Evolutionary conservation across 805 yeast genomes (phyloP), one percentile per base, ranked within the genome.

Genomic region (Metschnikowia similis): DNA sequence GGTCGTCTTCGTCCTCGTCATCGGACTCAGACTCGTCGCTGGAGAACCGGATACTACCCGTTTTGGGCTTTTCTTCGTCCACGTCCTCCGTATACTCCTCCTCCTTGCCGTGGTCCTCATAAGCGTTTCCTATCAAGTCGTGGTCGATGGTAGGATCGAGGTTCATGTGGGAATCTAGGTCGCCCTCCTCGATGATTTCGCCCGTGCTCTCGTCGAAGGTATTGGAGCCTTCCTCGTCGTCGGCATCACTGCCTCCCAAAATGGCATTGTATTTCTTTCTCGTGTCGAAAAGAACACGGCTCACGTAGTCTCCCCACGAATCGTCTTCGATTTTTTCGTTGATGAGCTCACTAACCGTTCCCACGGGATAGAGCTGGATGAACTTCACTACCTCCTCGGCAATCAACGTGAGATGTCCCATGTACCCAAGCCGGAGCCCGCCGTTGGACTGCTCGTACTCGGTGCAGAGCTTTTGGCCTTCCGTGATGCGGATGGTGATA

Each of bases 241-340:
- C 82, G 21, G 74, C 80, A 29, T 56, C 60, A 28, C 60, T 55
- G n/a, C 92, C 95, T 17, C 99, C 99, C 39, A 94, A 75, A 31
- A 92, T 86, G 9, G 96, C 90, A 66, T 92, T 94, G 68, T 94
- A 94, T 70, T 90, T 91, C 64, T 90, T 96, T 56, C 99, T 79
- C 2, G 96, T 89, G 60, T 89, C 96, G 54, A 86, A 87, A 53
- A 94, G 74, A 0, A 89, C 85, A 51, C 86, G 84, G 51, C 84
- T 85, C 8, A 89, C 96, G 65, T 92, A 94, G 42, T 81, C 76
- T 47, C 81, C 82, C 98, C 98, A 91, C 10, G 75, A 80, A 17
- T 62, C 67, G 50, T 70, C 72, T 49, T 70, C 70, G 30, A 73
- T 64, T 49, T 70, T 70, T 21, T 52, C 58, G 55, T 72, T 75